Base-by-base conservation (phyloP, 306 rosid genomes). In the Trichosanthes cucumerina region DNA sequence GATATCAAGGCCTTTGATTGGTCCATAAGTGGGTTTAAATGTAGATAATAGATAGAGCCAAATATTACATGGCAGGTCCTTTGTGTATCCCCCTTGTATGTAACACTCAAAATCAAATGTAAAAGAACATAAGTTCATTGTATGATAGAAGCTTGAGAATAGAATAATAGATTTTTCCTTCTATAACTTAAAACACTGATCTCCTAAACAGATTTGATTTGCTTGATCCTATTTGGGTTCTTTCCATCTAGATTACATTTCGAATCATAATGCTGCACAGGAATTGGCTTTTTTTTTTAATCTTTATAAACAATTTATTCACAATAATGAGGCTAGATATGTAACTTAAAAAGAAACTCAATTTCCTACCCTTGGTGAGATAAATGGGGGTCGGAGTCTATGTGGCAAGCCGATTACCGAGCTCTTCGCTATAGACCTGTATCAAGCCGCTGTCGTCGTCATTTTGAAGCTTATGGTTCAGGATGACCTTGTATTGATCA, bases 381-480 rank as follows among this genome's bases (percentile, higher is more conserved):
- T 19, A 28, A 47, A 73, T 49, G 6, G 28, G 21, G 24, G 54
- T 71, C 82, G 81, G 24, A 28, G 54, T 71, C 85, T 86, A 87
- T 60, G 79, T 84, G n/a, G 77, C 87, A 81, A 87, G 89, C 80
- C 88, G 81, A 82, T 80, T 75, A 7, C 91, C 87, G 41, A 88
- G 87, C 82, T 86, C 91, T 84, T 84, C 83, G 52, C 79, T 84
- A 80, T 84, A 85, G 59, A 82, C 88, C 81, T 90, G 93, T 85
- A 88, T 88, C 75, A 90, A 85, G 70, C 96, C 88, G 79, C 83
- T 76, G 24, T 79, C 82, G 71, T 85, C 89, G 63, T 83, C 80
- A 56, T 79, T 83, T 65, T 82, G 91, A 82, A 93, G 91, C 83
- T 88, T 94, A 80, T 91, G 89, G 80, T 88, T 88, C 79, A 92